These are phyloP conservation scores for Aspergillus ellipticus DNA, from an alignment of 495 filamentous ascomycete genomes.

Conservation along the genomic window DNA sequence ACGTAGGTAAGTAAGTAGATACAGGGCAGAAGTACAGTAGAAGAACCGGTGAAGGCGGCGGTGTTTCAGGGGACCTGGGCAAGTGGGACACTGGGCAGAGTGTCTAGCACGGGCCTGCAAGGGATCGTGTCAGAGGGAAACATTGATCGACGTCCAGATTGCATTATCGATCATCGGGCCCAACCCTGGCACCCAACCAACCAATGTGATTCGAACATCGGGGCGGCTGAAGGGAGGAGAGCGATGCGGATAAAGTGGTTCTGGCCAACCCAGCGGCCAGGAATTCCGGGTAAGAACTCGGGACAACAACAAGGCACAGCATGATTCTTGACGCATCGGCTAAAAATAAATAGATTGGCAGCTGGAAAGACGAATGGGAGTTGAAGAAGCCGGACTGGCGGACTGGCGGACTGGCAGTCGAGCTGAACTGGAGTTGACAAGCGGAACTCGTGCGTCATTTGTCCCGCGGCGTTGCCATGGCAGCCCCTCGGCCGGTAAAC, in stretches of 20 bases:
- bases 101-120: constrained; percentile 1
- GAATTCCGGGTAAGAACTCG: not conserved
- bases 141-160: constrained; percentile 9
- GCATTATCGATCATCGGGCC: constrained; percentile 11
- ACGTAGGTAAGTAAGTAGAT: too few species aligned
- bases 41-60: too few species aligned
- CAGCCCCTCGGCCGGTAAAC: constrained; percentile 39
- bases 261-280: constrained; percentile 1
- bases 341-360: constrained; percentile 14
- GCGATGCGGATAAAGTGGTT: not conserved
- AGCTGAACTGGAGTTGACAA: constrained; percentile 6
- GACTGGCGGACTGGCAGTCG: too few species aligned
- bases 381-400: not conserved
- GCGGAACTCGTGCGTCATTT: constrained; percentile 29
- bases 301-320: constrained; percentile 1
- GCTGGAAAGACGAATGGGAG: constrained; percentile 1
- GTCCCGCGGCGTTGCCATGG: constrained; percentile 39
- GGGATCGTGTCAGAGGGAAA: not conserved
- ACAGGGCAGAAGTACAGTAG: too few species aligned
- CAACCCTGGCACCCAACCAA: constrained; percentile 6
- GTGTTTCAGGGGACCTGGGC: too few species aligned
- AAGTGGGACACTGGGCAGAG: not conserved
- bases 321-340: not conserved
- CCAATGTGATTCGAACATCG: constrained; percentile 1
- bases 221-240: constrained; percentile 1